Percentiles rank a stretch among this genome's conserved stretches.
Evolutionary conservation across 1,284 basidiomycete genomes (phyloP).

Genomic region (Ceratobasidium sp.): DNA sequence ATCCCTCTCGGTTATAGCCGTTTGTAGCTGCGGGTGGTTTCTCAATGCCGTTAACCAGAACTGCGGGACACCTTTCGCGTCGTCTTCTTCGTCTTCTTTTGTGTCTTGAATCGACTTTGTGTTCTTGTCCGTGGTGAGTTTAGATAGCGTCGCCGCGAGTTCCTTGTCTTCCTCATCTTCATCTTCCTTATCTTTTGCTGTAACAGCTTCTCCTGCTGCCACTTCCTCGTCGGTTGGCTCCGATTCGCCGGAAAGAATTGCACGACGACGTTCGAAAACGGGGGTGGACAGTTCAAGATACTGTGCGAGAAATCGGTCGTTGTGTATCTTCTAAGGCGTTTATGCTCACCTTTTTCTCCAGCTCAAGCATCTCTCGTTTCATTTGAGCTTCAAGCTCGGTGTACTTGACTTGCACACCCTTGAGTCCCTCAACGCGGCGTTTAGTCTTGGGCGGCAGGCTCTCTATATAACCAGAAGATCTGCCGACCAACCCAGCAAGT

Average conservation of each 20-base stretch:
- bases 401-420: constrained; percentile 95
- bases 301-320: constrained; percentile 51
- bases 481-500: constrained; percentile 79
- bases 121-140: constrained; percentile 34
- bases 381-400: constrained; percentile 94
- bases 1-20: constrained; percentile 95
- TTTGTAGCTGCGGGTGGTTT: constrained; percentile 89
- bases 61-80: constrained; percentile 86
- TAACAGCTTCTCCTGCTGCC: constrained; percentile 65
- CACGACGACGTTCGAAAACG: constrained; percentile 68
- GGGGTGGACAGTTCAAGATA: constrained; percentile 68
- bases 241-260: constrained; percentile 66
- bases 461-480: constrained; percentile 90
- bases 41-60: constrained; percentile 98
- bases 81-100: constrained; percentile 50
- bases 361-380: constrained; percentile 95
- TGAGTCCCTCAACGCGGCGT: constrained; percentile 90
- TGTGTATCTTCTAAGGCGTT: not conserved
- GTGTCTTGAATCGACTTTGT: constrained; percentile 49
- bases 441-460: constrained; percentile 86
- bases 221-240: constrained; percentile 70
- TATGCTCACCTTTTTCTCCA: constrained; percentile 89
- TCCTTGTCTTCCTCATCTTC: constrained; percentile 55
- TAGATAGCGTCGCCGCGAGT: constrained; percentile 56
- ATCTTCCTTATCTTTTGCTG: constrained; percentile 63